Evolutionary conservation across 257 asterid genomes (phyloP).

Genomic region (Gynochthodes officinalis): DNA sequence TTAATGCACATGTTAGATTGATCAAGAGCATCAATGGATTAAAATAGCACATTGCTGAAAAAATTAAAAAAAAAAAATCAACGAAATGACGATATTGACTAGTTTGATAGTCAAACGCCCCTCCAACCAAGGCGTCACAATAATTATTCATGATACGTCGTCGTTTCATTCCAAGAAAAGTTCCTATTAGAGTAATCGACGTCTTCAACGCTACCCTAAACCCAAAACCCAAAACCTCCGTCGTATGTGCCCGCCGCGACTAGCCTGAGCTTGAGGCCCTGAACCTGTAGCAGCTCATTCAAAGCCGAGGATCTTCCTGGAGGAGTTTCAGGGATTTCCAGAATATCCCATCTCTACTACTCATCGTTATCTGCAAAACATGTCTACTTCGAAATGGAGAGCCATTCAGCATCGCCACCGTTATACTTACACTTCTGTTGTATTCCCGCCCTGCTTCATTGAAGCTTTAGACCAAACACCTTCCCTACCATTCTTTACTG

Average conservation of each 20-base stretch:
- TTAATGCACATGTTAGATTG: too few relatives aligned
- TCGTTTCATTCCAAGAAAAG: background rate
- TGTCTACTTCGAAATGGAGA: slow-evolving; percentile 88
- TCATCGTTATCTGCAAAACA: slow-evolving; percentile 9
- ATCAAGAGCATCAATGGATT: too few relatives aligned
- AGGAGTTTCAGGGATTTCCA: background rate
- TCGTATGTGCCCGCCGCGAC: background rate
- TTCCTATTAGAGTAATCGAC: background rate
- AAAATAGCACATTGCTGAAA: too few relatives aligned
- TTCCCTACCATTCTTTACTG: slow-evolving; percentile 41
- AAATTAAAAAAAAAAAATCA: too few relatives aligned
- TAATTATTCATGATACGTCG: background rate
- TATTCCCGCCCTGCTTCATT: slow-evolving; percentile 58
- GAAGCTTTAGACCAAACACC: slow-evolving; percentile 62
- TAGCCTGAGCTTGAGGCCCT: background rate
- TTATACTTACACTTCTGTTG: slow-evolving; percentile 71
- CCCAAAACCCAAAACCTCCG: slow-evolving; percentile 2
- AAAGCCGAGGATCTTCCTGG: background rate
- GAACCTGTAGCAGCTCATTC: background rate
- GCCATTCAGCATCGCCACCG: slow-evolving; percentile 98
- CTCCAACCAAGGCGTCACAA: too few relatives aligned
- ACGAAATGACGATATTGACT: background rate
- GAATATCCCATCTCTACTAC: too few relatives aligned
- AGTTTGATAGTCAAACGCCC: too few relatives aligned
- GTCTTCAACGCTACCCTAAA: background rate